These are phyloP conservation scores for Malassezia yamatoensis DNA, from an alignment of 1,284 basidiomycete species.

Conservation along the genomic window DNA sequence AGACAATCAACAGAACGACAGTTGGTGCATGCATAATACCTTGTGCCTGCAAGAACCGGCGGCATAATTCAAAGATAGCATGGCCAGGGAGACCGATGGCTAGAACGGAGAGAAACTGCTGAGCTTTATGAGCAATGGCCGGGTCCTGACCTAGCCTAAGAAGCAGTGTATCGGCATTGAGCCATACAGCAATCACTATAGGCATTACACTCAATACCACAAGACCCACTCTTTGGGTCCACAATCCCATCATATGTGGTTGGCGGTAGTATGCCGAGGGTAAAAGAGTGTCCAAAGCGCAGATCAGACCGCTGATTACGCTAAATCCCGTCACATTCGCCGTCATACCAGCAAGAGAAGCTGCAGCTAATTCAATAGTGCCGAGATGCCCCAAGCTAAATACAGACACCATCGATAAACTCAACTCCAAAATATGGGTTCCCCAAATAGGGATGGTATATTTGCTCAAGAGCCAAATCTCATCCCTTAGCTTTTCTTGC, in stretches of 20 bases:
- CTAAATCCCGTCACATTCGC: constrained; percentile 44
- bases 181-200: constrained; percentile 54
- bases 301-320: constrained; percentile 59
- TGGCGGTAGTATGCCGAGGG: constrained; percentile 81
- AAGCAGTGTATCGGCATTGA: constrained; percentile 68
- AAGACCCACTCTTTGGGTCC: constrained; percentile 73
- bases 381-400: constrained; percentile 44
- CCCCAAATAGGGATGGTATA: constrained; percentile 40
- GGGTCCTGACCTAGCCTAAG: constrained; percentile 72
- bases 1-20: constrained; percentile 68
- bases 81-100: constrained; percentile 80
- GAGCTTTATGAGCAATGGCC: constrained; percentile 68
- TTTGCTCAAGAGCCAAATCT: constrained; percentile 20
- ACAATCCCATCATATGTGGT: constrained; percentile 73
- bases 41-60: constrained; percentile 48
- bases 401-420: constrained; percentile 39
- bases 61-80: constrained; percentile 49
- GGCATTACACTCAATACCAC: constrained; percentile 47
- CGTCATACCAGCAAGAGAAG: constrained; percentile 41
- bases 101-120: constrained; percentile 62
- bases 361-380: constrained; percentile 39
- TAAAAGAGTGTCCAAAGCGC: constrained; percentile 74
- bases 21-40: constrained; percentile 79
- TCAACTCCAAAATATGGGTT: constrained; percentile 41
- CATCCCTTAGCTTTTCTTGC: constrained; percentile 1